Conservation (phyloP, 2,329 filamentous ascomycete genomes). For the Aspergillus arachidicola region DNA sequence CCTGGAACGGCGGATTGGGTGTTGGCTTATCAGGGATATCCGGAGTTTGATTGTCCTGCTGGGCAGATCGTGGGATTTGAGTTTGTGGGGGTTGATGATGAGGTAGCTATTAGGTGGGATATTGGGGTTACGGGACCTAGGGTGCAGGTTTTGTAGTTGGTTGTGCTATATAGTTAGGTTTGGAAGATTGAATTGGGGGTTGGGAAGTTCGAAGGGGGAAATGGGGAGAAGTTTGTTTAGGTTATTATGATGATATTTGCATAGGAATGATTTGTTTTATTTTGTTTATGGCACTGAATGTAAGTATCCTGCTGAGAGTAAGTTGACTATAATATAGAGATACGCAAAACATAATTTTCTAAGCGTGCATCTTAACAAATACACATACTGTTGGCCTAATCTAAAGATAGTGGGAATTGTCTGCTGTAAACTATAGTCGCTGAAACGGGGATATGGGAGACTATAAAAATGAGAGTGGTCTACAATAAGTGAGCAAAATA, state of each 20-base stretch:
- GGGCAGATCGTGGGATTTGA: slow-evolving; percentile 26
- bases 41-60: slow-evolving; percentile 26
- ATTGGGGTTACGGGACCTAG: slow-evolving; percentile 27
- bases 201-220: not conserved
- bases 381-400: no score
- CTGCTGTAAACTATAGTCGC: no score
- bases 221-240: not conserved
- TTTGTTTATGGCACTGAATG: not conserved
- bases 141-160: slow-evolving; percentile 17
- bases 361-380: no score
- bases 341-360: no score
- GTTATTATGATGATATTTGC: not conserved
- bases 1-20: slow-evolving; percentile 26
- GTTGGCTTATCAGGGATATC: slow-evolving; percentile 20
- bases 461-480: no score
- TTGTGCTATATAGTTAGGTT: not conserved
- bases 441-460: no score
- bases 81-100: slow-evolving; percentile 29
- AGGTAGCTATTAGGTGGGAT: slow-evolving; percentile 26
- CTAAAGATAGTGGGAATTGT: no score
- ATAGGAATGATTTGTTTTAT: not conserved
- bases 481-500: no score
- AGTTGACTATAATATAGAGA: not conserved
- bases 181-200: not conserved
- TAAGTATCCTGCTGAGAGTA: not conserved